Base-by-base conservation (phyloP, 768 basidiomycete genomes). In the Suillus ampliporus region DNA sequence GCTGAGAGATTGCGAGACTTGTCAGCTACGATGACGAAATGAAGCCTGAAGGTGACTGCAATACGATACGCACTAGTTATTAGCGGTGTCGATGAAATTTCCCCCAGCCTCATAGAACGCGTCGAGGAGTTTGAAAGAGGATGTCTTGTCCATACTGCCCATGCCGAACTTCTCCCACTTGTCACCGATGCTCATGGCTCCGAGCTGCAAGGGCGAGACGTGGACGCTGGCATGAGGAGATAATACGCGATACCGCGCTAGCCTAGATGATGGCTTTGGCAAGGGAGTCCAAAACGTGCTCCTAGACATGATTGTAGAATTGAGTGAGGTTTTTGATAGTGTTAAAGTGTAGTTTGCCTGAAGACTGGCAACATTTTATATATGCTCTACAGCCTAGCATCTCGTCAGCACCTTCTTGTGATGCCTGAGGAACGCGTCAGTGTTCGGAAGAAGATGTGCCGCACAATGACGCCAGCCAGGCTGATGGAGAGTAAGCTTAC, bases 181-280 rank as follows among this genome's bases (percentile, higher is more conserved):
- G 63, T 82, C 77, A 8, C 83, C 82, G 38, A 84, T 79, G 70
- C 74, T 82, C 82, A 82, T 80, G 4, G 76, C 83, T 3, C 84
- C 83, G 26, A 85, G 79, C 46, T 75, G 74, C n/a, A 85, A 68
- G 0, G 84, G 82, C 2, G 84, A 85, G n/a, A 84, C 84, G 48
- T 78, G 79, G 28, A 84, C 70, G 15, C 81, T 79, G 0, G 83
- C 80, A 13, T 65, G 50, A 7, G 80, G 77, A 0, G 80, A 78
- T 17, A 84, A 69, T 15, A 65, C 65, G 15, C 82, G 78, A 67
- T 81, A 79, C 21, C 74, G 68, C 26, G 77, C 78, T 13, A 80
- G 76, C 8, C 68, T 67, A 3, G 79, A 76, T 11, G 71, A 61
- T 2, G 78, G 77, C 56, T 67, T 66, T 8, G 71, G 69, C 1